Percentiles rank a stretch among this genome's conserved stretches.
phyloP scores from a whole-genome alignment of 331 rosid genomes.

The Phaseolus coccineus region DNA sequence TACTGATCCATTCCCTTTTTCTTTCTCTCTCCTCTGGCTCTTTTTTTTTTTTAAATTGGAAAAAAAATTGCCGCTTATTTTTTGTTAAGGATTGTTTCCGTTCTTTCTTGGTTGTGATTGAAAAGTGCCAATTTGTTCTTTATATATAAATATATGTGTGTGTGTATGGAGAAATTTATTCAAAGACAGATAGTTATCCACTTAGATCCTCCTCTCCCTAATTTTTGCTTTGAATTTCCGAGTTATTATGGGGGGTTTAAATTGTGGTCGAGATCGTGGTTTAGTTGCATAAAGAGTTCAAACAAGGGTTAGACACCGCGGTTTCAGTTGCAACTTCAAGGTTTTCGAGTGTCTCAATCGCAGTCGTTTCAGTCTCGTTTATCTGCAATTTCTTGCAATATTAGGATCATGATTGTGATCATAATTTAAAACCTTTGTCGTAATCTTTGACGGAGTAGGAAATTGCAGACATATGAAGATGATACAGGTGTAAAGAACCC shows the following conservation, averaged over 20 bases:
- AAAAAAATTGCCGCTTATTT: background rate
- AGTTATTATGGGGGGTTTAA: background rate
- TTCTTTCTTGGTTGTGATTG: conserved; percentile 1
- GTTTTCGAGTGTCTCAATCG: background rate
- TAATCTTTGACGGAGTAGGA: background rate
- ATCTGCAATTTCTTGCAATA: background rate
- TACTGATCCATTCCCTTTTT: background rate
- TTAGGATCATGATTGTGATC: background rate
- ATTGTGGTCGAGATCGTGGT: background rate
- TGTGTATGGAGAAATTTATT: background rate
- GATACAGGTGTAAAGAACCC: background rate
- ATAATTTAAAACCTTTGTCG: background rate
- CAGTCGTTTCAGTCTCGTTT: background rate
- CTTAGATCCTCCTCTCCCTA: background rate
- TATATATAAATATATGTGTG: background rate
- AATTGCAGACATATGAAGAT: background rate
- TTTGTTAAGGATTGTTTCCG: background rate
- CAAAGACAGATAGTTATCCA: background rate
- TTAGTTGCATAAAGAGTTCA: background rate
- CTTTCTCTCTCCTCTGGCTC: conserved; percentile 4
- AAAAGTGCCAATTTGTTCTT: background rate
- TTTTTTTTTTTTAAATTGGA: background rate
- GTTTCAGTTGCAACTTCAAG: background rate
- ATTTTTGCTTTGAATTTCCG: background rate
- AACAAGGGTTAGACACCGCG: background rate